Evolutionary conservation across 352 stramenopile genomes (phyloP).

Genomic region (Pythium graminicola): DNA sequence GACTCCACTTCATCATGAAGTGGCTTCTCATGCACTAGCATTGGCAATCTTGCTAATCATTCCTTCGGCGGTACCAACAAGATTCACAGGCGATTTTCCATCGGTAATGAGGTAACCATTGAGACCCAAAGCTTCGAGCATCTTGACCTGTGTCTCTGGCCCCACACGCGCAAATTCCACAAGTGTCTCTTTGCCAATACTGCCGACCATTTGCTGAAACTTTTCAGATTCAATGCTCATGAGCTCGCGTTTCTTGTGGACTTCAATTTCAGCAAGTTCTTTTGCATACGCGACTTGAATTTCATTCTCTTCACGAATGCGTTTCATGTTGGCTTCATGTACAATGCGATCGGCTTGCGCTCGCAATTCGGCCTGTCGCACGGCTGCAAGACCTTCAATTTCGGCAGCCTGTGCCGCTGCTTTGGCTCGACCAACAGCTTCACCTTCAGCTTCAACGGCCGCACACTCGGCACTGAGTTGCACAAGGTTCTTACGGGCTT

Average conservation of each 20-base stretch:
- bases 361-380: constrained; percentile 62
- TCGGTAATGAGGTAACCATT: constrained; percentile 82
- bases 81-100: constrained; percentile 74
- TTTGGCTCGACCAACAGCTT: constrained; percentile 54
- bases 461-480: constrained; percentile 66
- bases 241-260: constrained; percentile 72
- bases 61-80: constrained; percentile 62
- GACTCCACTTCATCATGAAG: too few species aligned
- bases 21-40: constrained; percentile 14
- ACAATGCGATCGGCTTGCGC: constrained; percentile 61
- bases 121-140: constrained; percentile 68
- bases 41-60: constrained; percentile 69
- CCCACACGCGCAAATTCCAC: constrained; percentile 64
- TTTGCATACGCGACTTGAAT: constrained; percentile 48
- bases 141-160: constrained; percentile 70
- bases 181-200: constrained; percentile 68
- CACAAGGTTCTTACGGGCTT: constrained; percentile 70
- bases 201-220: constrained; percentile 77
- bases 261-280: constrained; percentile 56
- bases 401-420: constrained; percentile 57
- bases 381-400: constrained; percentile 62
- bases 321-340: constrained; percentile 50
- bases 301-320: constrained; percentile 56
- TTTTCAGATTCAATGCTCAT: constrained; percentile 74
- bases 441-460: constrained; percentile 56